These are phyloP conservation scores for Zopfochytrium polystomum DNA, from an alignment of 371 early-diverging fungal species.

Conservation along the genomic window DNA sequence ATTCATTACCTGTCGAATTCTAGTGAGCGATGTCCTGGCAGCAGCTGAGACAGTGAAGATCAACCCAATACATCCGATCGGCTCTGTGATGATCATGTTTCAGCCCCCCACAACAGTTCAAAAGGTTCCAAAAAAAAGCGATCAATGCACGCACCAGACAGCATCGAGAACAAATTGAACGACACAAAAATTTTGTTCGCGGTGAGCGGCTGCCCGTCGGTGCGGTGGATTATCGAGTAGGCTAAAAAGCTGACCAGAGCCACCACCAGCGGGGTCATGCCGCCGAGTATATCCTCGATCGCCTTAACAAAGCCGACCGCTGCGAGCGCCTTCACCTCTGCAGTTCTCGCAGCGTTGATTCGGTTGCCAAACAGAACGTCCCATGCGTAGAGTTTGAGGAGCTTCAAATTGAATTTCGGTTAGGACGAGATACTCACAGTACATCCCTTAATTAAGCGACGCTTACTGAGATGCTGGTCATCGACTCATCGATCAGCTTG, in stretches of 20 bases:
- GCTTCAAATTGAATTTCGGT: too few relatives aligned
- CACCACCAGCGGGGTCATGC: constrained; percentile 75
- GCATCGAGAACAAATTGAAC: too few relatives aligned
- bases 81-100: too few relatives aligned
- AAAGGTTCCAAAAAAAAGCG: constrained; percentile 9
- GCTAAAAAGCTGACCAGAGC: constrained; percentile 73
- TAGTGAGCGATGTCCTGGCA: constrained; percentile 10
- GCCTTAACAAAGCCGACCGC: constrained; percentile 13
- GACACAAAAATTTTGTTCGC: too few relatives aligned
- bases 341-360: constrained; percentile 64
- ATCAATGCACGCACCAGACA: constrained; percentile 70
- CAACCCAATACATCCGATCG: constrained; percentile 4
- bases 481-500: constrained; percentile 66
- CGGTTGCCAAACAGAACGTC: constrained; percentile 61
- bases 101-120: too few relatives aligned
- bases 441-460: too few relatives aligned
- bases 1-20: constrained; percentile 74
- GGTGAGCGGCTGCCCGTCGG: constrained; percentile 54
- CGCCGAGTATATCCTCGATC: constrained; percentile 16
- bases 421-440: too few relatives aligned
- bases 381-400: constrained; percentile 86
- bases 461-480: constrained; percentile 81
- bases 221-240: constrained; percentile 49
- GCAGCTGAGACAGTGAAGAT: constrained; percentile 15
- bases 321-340: constrained; percentile 27